Conservation (phyloP, 495 filamentous ascomycete species). For the Umbilicaria muhlenbergii region DNA sequence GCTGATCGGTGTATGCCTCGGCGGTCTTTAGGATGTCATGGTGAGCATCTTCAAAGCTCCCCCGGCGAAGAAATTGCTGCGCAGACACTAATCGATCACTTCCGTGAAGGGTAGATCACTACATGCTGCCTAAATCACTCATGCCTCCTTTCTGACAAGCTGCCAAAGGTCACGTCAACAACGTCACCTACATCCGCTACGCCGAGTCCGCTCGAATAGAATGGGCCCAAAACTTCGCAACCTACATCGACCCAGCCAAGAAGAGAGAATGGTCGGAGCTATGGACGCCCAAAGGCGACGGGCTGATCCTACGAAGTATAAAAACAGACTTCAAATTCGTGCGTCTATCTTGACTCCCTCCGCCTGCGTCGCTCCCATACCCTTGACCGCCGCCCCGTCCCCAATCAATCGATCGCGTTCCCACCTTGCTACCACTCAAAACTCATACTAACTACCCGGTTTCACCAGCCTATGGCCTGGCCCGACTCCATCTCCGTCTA, state of each 20-base stretch:
- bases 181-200: conserved; percentile 69
- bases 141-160: no score
- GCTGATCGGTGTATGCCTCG: no score
- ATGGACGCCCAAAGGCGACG: conserved; percentile 45
- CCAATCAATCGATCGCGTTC: no score
- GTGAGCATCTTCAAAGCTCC: conserved; percentile 19
- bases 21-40: conserved; percentile 35
- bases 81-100: no score
- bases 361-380: background rate
- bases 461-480: conserved; percentile 68
- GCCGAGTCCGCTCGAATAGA: conserved; percentile 75
- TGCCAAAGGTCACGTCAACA: conserved; percentile 65
- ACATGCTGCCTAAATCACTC: no score
- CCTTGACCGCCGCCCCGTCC: no score
- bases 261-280: conserved; percentile 55
- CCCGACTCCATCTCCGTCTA: conserved; percentile 80
- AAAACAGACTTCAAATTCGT: conserved; percentile 88
- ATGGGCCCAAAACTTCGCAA: conserved; percentile 65
- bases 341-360: conserved; percentile 13
- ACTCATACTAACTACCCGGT: no score
- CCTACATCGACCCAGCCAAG: conserved; percentile 49
- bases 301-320: conserved; percentile 69
- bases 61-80: no score
- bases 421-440: no score
- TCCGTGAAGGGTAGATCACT: no score